These are phyloP conservation scores for Hemerocallis citrina DNA, from an alignment of 106 monocot species.

Conservation along the genomic window DNA sequence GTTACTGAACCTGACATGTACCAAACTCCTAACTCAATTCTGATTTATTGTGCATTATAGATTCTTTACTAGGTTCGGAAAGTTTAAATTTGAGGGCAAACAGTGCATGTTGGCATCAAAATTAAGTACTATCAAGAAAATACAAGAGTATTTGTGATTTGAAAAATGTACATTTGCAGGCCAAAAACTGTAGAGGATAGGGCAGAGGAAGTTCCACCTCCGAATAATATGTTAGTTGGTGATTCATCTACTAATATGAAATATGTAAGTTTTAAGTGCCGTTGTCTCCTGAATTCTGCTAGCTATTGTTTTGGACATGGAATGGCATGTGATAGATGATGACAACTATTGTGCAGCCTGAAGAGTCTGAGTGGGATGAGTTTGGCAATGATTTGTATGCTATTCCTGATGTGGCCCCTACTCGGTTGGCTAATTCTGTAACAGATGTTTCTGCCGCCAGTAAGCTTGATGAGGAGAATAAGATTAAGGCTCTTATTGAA, in stretches of 20 bases:
- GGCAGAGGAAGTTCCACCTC: constrained; percentile 40
- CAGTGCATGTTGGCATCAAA: not conserved
- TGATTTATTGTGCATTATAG: constrained; percentile 29
- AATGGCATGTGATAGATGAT: not conserved
- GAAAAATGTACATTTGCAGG: constrained; percentile 36
- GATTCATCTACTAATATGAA: constrained; percentile 52
- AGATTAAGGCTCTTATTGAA: constrained; percentile 83
- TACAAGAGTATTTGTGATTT: not conserved
- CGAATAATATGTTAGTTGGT: constrained; percentile 27
- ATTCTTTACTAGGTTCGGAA: too few relatives aligned
- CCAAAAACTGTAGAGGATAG: constrained; percentile 48
- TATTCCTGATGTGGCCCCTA: constrained; percentile 49
- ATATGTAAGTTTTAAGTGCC: constrained; percentile 43
- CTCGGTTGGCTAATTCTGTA: constrained; percentile 33
- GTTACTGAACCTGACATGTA: constrained; percentile 79
- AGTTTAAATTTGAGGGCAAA: not conserved
- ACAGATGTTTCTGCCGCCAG: constrained; percentile 36
- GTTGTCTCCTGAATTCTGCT: not conserved
- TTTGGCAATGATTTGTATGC: constrained; percentile 95
- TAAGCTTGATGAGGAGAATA: constrained; percentile 84
- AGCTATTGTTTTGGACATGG: too few relatives aligned
- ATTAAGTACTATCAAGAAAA: not conserved
- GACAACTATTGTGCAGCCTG: constrained; percentile 57
- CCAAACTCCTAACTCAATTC: constrained; percentile 28
- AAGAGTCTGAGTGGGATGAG: constrained; percentile 97